phyloP scores from a whole-genome alignment of 2,329 filamentous ascomycete genomes.

The Talaromyces sp. region DNA sequence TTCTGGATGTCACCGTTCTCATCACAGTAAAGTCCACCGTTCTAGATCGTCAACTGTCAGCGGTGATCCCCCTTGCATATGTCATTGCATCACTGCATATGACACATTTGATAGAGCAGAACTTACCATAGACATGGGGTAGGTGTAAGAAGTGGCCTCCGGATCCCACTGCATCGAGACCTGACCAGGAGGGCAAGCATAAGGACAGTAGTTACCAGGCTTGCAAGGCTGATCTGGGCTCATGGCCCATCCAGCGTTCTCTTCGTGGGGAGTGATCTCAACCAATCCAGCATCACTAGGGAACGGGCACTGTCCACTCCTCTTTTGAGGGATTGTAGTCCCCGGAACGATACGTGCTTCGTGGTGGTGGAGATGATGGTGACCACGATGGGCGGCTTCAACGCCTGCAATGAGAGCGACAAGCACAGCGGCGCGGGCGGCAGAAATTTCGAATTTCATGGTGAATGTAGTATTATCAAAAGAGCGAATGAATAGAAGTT shows the following conservation, averaged over 20 bases:
- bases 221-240: slow-evolving; percentile 72
- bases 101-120: slow-evolving; percentile 5
- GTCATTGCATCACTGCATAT: slow-evolving; percentile 4
- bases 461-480: slow-evolving; percentile 12
- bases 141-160: slow-evolving; percentile 65
- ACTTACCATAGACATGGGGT: slow-evolving; percentile 72
- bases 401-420: slow-evolving; percentile 41
- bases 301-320: slow-evolving; percentile 63
- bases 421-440: slow-evolving; percentile 37
- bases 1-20: slow-evolving; percentile 66
- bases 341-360: slow-evolving; percentile 27
- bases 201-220: slow-evolving; percentile 71
- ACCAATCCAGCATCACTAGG: slow-evolving; percentile 69
- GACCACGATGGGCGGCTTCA: slow-evolving; percentile 39
- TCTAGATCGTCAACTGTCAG: slow-evolving; percentile 49
- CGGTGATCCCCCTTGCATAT: slow-evolving; percentile 5
- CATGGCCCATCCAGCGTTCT: slow-evolving; percentile 79
- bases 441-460: slow-evolving; percentile 40
- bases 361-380: slow-evolving; percentile 29
- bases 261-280: slow-evolving; percentile 62
- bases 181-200: slow-evolving; percentile 74
- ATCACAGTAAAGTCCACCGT: slow-evolving; percentile 75
- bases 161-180: slow-evolving; percentile 81
- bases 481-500: slow-evolving; percentile 16
- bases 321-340: slow-evolving; percentile 52